phyloP scores from a whole-genome alignment of 768 basidiomycete genomes.

The Lactarius akahatsu region DNA sequence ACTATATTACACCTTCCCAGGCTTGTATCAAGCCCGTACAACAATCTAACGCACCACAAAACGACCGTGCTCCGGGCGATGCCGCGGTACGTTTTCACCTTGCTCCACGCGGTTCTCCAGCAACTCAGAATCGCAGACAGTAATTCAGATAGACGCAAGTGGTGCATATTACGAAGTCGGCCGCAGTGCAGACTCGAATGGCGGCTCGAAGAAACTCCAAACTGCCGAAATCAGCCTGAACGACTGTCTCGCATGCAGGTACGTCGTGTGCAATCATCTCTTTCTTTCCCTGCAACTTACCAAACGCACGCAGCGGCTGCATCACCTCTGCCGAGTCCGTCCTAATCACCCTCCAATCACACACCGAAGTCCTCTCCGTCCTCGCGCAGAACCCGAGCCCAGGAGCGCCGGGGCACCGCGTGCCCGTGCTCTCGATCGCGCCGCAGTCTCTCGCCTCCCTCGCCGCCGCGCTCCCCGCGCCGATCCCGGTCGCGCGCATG shows the following conservation, averaged over 20 bases:
- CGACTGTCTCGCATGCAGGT: slow-evolving; percentile 98
- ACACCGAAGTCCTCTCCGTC: slow-evolving; percentile 85
- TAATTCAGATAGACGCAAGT: slow-evolving; percentile 83
- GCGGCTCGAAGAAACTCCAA: slow-evolving; percentile 62
- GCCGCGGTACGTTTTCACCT: slow-evolving; percentile 40
- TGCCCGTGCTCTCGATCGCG: slow-evolving; percentile 82
- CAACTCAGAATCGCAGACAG: slow-evolving; percentile 60
- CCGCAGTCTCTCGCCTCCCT: slow-evolving; percentile 86
- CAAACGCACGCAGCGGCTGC: slow-evolving; percentile 65
- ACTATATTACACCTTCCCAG: slow-evolving; percentile 95
- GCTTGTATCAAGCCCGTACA: slow-evolving; percentile 96
- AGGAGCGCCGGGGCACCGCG: slow-evolving; percentile 43
- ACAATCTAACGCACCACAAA: slow-evolving; percentile 43
- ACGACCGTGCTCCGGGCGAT: slow-evolving; percentile 40
- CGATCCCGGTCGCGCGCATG: slow-evolving; percentile 51
- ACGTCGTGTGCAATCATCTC: background rate
- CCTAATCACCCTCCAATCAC: slow-evolving; percentile 93
- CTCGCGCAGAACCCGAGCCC: slow-evolving; percentile 54
- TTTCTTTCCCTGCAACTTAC: background rate
- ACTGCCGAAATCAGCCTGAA: slow-evolving; percentile 96
- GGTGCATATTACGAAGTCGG: slow-evolving; percentile 87
- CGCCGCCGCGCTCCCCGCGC: slow-evolving; percentile 52
- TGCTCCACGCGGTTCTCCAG: slow-evolving; percentile 3
- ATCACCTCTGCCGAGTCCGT: slow-evolving; percentile 98
- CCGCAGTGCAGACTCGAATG: slow-evolving; percentile 27